A percentile compares a stretch with the other conserved stretches of the same genome.
These are phyloP conservation scores for Fraxinus pennsylvanica DNA, from an alignment of 257 asterid genomes.

Conservation along the genomic window DNA sequence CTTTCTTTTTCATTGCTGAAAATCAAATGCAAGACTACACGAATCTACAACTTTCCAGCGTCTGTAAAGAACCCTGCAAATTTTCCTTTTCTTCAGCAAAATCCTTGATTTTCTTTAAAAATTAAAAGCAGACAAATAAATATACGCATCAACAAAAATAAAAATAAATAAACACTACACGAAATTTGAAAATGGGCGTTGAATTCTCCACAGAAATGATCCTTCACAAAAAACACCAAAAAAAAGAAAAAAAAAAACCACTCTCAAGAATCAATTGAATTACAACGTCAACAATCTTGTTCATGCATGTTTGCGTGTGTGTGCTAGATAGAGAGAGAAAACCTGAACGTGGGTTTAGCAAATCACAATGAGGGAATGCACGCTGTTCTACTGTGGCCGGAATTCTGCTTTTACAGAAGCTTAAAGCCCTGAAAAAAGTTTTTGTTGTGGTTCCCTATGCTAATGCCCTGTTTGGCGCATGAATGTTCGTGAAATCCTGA, in stretches of 20 bases:
- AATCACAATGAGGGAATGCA: constrained; percentile 11
- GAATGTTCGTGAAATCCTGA: not conserved
- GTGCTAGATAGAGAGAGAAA: not conserved
- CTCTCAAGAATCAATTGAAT: not conserved
- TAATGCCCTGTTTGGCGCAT: not conserved
- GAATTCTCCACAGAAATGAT: not conserved
- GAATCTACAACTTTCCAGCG: not conserved
- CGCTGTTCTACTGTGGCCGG: constrained; percentile 5
- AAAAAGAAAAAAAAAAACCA: not conserved
- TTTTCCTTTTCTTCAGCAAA: not conserved
- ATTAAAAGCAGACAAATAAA: not conserved
- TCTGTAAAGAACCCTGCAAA: not conserved
- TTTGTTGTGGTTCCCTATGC: not conserved
- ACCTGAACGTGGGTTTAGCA: constrained; percentile 5
- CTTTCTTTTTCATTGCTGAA: constrained; percentile 42
- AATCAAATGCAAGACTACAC: not conserved
- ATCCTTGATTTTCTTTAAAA: not conserved
- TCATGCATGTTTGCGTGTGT: constrained; percentile 6
- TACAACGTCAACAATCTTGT: not conserved
- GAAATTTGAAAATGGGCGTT: not conserved
- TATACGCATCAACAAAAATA: not conserved
- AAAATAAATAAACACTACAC: not conserved
- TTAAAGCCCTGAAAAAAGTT: not conserved
- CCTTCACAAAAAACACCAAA: not conserved
- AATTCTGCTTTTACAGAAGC: not conserved